Evolutionary conservation across 345 rosid species (phyloP).

Genomic region (Brassica napus): Da-Ae NC_063434.1:1853001-1853500

Average conservation of each 20-base stretch:
- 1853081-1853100: background rate
- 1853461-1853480: background rate
- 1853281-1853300: background rate
- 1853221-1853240: background rate
- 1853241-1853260: background rate
- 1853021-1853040: background rate
- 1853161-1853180: background rate
- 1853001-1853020: background rate
- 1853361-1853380: background rate
- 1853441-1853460: background rate
- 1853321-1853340: background rate
- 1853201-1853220: background rate
- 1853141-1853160: background rate
- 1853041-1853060: background rate
- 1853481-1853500: background rate
- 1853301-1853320: background rate
- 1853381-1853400: background rate
- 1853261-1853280: background rate
- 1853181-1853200: background rate
- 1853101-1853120: background rate
- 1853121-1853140: background rate
- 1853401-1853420: background rate
- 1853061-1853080: conserved; percentile 2
- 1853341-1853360: background rate
- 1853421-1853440: background rate